Base-by-base conservation (phyloP, 148 eudicot genomes). In the Diospyros lotus region DNA sequence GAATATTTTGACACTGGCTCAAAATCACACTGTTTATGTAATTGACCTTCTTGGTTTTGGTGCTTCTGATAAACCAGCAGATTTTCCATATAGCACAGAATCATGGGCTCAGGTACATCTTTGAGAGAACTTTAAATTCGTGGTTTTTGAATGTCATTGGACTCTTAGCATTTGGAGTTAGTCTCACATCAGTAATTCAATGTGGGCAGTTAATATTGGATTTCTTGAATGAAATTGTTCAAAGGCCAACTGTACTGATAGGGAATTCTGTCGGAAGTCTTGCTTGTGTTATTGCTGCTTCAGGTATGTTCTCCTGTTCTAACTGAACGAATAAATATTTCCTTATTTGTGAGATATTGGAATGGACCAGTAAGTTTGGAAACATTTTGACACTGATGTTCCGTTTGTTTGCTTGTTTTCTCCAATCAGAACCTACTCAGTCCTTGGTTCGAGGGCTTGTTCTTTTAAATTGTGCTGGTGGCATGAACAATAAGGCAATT, bases 211-310 rank as follows among this genome's bases (percentile, higher is more conserved):
- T 94, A 83, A 89, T 94, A 77, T 73, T 85, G 80, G 96, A 94
- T 87, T 94, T 94, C 89, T 70, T 94, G 80, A 76, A 85, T 73
- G 92, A 92, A 78, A 77, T 94, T 62, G 91, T 94, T 72, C 88
- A 82, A 84, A 87, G 81, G 73, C 97, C 97, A 9, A 87, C 97
- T 58, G 81, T 92, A 62, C 84, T 94, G 62, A 71, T 94, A 44
- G 98, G 98, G 51, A 94, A 94, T 81, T 94, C 98, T 61, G 95
- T 94, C 48, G 98, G 98, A 68, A 94, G 98, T 70, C 98, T 94
- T 75, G 98, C 98, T 71, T 94, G 98, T 63, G 89, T 94, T 40
- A 85, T 94, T 64, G 88, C 92, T 81, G 92, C 98, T 61, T 80
- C 96, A 70, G 97, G 95, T 92, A 54, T 75, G 80, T 73, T 80